These are phyloP conservation scores for Colletotrichum sp. DNA, from an alignment of 2,329 filamentous ascomycete species.

Conservation along the genomic window DNA sequence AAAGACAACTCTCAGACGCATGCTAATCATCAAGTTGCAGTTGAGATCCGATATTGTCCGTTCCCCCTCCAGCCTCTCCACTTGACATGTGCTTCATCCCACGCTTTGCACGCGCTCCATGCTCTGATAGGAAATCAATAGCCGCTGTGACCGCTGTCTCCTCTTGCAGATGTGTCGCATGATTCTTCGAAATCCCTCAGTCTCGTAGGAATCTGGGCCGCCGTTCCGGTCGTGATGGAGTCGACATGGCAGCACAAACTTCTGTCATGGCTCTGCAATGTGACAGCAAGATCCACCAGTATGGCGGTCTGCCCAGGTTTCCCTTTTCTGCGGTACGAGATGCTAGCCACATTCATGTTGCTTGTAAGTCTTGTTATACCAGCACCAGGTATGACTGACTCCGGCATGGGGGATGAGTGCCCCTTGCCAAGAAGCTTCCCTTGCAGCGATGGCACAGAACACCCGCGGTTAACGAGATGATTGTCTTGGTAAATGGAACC, in stretches of 20 bases:
- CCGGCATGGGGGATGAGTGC: neutral
- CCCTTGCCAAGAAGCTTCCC: neutral
- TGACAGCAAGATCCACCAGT: neutral
- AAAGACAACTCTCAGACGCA: neutral
- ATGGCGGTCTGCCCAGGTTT: neutral
- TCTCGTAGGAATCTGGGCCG: neutral
- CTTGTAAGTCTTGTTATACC: neutral
- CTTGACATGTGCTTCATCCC: neutral
- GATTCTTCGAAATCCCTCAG: neutral
- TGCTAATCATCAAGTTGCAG: neutral
- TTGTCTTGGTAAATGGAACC: neutral
- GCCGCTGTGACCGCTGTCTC: neutral
- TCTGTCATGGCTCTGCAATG: neutral
- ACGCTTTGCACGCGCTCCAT: neutral
- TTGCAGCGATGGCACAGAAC: neutral
- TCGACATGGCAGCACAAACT: neutral
- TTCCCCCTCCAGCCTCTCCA: neutral
- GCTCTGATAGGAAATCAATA: slow-evolving; percentile 21
- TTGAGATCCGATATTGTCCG: neutral
- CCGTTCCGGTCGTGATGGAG: neutral
- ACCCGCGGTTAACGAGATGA: neutral
- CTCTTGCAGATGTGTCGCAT: neutral
- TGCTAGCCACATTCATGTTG: neutral
- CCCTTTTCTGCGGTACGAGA: neutral
- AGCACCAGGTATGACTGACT: neutral